Evolutionary conservation across 192 early-diverging fungal genomes (phyloP).

Genomic region (Chytriomyces sp.): DNA sequence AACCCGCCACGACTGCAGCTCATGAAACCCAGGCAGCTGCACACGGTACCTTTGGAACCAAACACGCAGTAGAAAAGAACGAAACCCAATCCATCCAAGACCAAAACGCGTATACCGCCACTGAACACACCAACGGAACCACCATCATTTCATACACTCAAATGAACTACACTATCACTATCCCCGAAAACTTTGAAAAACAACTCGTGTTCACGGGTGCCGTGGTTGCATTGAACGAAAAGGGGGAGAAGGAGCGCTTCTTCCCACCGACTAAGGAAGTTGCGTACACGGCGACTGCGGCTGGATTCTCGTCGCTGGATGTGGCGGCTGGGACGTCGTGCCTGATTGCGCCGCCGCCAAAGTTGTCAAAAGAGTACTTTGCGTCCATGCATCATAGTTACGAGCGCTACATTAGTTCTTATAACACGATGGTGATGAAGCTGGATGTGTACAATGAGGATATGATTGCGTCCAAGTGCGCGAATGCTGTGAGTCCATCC

Average conservation of each 20-base stretch:
- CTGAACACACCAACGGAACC: background rate
- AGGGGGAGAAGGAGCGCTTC: background rate
- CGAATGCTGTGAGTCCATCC: background rate
- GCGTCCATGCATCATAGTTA: conserved; percentile 3
- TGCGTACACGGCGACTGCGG: background rate
- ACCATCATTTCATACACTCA: conserved; percentile 1
- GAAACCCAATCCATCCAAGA: background rate
- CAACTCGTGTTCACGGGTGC: background rate
- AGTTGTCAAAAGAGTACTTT: background rate
- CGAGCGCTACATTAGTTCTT: background rate
- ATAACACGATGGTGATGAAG: background rate
- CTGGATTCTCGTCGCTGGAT: background rate
- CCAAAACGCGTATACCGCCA: background rate
- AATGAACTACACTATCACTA: conserved; percentile 1
- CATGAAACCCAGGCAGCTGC: background rate
- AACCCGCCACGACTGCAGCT: background rate
- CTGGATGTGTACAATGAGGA: conserved; percentile 8
- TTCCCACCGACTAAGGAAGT: conserved; percentile 1
- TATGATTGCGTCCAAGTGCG: conserved; percentile 2
- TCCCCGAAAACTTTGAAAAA: background rate
- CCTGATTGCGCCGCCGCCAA: background rate
- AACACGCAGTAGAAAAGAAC: background rate
- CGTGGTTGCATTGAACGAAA: background rate
- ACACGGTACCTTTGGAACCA: background rate
- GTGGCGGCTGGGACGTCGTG: conserved; percentile 1